These are phyloP conservation scores for Phyllosticta citribraziliensis DNA, from an alignment of 2,329 filamentous ascomycete genomes.

Conservation along the genomic window DNA sequence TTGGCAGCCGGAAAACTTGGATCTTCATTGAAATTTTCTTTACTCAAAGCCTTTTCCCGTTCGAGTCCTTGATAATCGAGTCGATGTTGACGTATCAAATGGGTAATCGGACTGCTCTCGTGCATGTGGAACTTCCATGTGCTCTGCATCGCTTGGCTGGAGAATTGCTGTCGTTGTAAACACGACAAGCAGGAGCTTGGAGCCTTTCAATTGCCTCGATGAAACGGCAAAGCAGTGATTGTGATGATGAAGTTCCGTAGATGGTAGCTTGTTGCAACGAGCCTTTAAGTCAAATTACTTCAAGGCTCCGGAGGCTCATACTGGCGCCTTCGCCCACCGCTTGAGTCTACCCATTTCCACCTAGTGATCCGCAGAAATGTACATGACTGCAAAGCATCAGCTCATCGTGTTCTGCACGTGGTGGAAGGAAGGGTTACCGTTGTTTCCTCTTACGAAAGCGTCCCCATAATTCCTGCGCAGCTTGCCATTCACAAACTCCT, in stretches of 20 bases:
- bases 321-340: not conserved
- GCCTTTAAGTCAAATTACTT: not conserved
- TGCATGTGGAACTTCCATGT: no score
- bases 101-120: no score
- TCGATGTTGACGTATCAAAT: no score
- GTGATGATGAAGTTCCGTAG: not conserved
- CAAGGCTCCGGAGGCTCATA: not conserved
- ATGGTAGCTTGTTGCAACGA: not conserved
- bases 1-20: no score
- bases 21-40: no score
- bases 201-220: no score
- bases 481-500: conserved; percentile 79
- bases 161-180: no score
- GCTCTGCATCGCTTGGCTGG: no score
- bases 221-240: no score
- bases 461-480: conserved; percentile 81
- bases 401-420: not conserved
- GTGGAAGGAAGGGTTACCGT: conserved; percentile 50
- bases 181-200: no score
- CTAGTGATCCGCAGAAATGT: conserved; percentile 18
- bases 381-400: conserved; percentile 14
- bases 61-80: no score
- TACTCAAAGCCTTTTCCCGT: no score
- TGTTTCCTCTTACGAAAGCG: conserved; percentile 92
- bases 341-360: not conserved